Evolutionary conservation across 306 rosid genomes (phyloP).

Genomic region (Adenanthera pavonina): DNA sequence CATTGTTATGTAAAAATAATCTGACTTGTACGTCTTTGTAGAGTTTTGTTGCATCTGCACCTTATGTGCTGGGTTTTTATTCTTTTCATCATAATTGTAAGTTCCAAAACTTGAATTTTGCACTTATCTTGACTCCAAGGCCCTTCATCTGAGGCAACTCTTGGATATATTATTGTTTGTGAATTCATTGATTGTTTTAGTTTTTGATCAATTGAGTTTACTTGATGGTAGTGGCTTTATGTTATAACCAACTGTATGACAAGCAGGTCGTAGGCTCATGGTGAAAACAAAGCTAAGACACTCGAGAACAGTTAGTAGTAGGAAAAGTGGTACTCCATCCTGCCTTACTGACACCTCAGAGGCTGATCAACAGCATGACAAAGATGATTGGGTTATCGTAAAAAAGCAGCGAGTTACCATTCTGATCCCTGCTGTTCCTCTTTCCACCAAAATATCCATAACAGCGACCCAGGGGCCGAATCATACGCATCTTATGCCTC

Average conservation of each 20-base stretch:
- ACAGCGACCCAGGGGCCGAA: slow-evolving; percentile 46
- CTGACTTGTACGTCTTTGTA: slow-evolving; percentile 4
- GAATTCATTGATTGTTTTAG: background rate
- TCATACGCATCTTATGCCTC: background rate
- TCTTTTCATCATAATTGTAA: slow-evolving; percentile 8
- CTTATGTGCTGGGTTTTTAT: slow-evolving; percentile 11
- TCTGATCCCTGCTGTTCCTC: slow-evolving; percentile 65
- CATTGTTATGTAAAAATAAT: background rate
- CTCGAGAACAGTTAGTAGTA: slow-evolving; percentile 43
- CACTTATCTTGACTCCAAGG: background rate
- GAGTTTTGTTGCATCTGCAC: slow-evolving; percentile 14
- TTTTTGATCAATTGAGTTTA: slow-evolving; percentile 29
- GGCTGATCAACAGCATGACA: slow-evolving; percentile 46
- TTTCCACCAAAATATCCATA: slow-evolving; percentile 41
- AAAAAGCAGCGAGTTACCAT: slow-evolving; percentile 83
- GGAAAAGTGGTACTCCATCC: slow-evolving; percentile 39
- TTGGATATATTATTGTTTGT: too few relatives aligned
- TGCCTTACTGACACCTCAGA: slow-evolving; percentile 43
- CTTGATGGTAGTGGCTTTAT: slow-evolving; percentile 25
- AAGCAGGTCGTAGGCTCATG: slow-evolving; percentile 58
- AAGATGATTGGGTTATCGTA: slow-evolving; percentile 80
- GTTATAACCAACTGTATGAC: slow-evolving; percentile 37
- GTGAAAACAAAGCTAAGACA: slow-evolving; percentile 66
- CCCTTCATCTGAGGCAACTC: slow-evolving; percentile 29
- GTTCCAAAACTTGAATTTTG: slow-evolving; percentile 3